phyloP scores from a whole-genome alignment of 148 eudicot genomes.

The Suaeda aralocaspica region DNA sequence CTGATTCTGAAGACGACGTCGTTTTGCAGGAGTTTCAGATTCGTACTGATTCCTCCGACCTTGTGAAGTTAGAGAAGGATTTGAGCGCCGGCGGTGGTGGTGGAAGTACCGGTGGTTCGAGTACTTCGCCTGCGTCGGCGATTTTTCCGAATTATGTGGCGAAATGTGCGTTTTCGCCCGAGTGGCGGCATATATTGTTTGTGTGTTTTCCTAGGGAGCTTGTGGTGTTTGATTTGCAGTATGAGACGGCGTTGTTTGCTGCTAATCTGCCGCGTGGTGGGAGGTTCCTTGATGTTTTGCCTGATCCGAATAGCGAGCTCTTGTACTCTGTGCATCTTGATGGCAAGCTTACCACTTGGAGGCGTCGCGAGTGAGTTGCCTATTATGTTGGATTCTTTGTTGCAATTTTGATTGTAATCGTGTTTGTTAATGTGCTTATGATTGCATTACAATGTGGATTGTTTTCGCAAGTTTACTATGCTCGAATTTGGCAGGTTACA shows the following conservation, averaged over 20 bases:
- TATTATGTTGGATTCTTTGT: neutral
- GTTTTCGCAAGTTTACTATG: neutral
- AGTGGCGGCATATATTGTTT: constrained; percentile 73
- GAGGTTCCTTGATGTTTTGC: constrained; percentile 79
- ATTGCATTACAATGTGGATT: neutral
- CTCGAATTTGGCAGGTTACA: neutral
- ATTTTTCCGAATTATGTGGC: constrained; percentile 61
- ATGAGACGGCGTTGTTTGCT: constrained; percentile 49
- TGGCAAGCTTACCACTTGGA: constrained; percentile 87
- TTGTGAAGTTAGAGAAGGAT: constrained; percentile 77
- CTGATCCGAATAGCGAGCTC: constrained; percentile 63
- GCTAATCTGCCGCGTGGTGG: constrained; percentile 75
- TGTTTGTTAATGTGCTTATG: neutral
- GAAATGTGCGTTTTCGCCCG: constrained; percentile 65
- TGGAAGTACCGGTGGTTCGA: neutral
- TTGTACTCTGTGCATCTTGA: constrained; percentile 81
- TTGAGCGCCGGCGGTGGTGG: constrained; percentile 12
- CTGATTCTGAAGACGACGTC: constrained; percentile 60
- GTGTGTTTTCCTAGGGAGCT: constrained; percentile 85
- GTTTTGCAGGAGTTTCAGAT: constrained; percentile 50
- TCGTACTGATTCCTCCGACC: constrained; percentile 47
- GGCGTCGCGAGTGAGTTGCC: constrained; percentile 70
- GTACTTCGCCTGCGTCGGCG: constrained; percentile 55
- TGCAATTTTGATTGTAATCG: neutral
- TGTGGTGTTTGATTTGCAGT: constrained; percentile 85